Percentiles rank a stretch among this genome's conserved stretches.
phyloP scores from a whole-genome alignment of 192 early-diverging fungal species.

The Oehlia diaphana region DNA sequence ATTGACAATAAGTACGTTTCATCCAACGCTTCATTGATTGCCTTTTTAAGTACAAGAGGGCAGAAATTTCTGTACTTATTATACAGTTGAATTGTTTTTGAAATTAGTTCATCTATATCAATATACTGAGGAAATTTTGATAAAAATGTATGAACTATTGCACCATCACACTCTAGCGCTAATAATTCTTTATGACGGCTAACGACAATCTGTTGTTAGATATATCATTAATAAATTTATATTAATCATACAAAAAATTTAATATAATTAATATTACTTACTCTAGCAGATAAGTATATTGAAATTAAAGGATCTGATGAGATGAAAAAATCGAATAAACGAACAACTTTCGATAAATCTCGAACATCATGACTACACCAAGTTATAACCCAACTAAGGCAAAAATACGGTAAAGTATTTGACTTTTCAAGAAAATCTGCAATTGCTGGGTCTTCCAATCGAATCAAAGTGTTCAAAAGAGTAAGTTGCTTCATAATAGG shows the following conservation, averaged over 20 bases:
- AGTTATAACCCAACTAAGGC: conserved; percentile 61
- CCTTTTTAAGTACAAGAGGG: conserved; percentile 40
- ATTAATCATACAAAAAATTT: background rate
- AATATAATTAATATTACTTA: background rate
- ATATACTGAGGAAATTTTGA: conserved; percentile 52
- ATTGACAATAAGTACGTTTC: conserved; percentile 34
- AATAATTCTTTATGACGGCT: conserved; percentile 44
- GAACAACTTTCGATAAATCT: conserved; percentile 42
- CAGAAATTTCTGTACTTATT: conserved; percentile 34
- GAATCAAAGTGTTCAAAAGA: conserved; percentile 41
- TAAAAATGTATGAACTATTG: conserved; percentile 49
- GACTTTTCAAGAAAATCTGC: conserved; percentile 43
- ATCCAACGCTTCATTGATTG: conserved; percentile 39
- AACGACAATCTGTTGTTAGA: conserved; percentile 45
- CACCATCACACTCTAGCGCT: conserved; percentile 42
- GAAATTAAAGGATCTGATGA: conserved; percentile 26
- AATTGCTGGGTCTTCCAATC: conserved; percentile 46
- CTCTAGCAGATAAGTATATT: conserved; percentile 19
- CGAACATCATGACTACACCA: conserved; percentile 58
- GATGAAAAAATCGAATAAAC: conserved; percentile 55
- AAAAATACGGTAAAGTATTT: conserved; percentile 53
- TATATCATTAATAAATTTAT: background rate
- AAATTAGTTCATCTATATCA: conserved; percentile 43
- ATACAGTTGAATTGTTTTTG: conserved; percentile 40
- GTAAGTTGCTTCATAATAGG: conserved; percentile 48